Evolutionary conservation across 2,329 filamentous ascomycete species (phyloP).

Genomic region (Cladophialophora immunda): DNA sequence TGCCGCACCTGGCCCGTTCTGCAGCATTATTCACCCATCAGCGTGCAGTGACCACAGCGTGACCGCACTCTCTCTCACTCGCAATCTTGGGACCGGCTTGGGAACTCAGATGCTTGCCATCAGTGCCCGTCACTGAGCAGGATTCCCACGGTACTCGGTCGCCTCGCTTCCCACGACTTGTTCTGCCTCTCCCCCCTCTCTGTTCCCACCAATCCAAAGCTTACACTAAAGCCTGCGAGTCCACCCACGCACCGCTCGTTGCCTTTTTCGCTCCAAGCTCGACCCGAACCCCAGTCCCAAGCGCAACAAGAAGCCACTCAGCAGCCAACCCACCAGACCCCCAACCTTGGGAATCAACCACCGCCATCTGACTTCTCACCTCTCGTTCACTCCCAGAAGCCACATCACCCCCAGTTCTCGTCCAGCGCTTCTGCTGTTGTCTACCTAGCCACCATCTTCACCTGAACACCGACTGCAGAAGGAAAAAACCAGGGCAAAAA

Average conservation of each 20-base stretch:
- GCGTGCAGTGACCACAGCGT: slow-evolving; percentile 6
- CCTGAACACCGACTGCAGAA: not conserved
- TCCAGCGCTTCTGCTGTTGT: slow-evolving; percentile 7
- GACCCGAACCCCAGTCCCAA: slow-evolving; percentile 25
- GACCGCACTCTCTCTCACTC: not conserved
- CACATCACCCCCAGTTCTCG: slow-evolving; percentile 1
- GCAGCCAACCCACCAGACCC: slow-evolving; percentile 11
- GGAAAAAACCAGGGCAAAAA: slow-evolving; percentile 8
- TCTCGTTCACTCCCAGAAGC: not conserved
- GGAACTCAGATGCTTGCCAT: not conserved
- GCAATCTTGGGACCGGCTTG: not conserved
- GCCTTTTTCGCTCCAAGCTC: slow-evolving; percentile 20
- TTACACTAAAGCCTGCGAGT: not conserved
- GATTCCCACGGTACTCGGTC: slow-evolving; percentile 3
- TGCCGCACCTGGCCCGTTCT: slow-evolving; percentile 6
- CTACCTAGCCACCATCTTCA: not conserved
- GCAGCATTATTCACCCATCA: slow-evolving; percentile 18
- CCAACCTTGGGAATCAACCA: slow-evolving; percentile 4
- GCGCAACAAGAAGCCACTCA: slow-evolving; percentile 23
- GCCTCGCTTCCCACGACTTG: not conserved
- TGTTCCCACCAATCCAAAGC: slow-evolving; percentile 9
- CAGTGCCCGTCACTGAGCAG: not conserved
- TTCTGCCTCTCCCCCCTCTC: slow-evolving; percentile 14
- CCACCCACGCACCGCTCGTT: slow-evolving; percentile 8
- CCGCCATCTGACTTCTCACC: not conserved